Percentiles rank a stretch among this genome's conserved stretches.
These are phyloP conservation scores for Cucurbita argyrosperma DNA, from an alignment of 306 rosid genomes.

Conservation along the genomic window DNA sequence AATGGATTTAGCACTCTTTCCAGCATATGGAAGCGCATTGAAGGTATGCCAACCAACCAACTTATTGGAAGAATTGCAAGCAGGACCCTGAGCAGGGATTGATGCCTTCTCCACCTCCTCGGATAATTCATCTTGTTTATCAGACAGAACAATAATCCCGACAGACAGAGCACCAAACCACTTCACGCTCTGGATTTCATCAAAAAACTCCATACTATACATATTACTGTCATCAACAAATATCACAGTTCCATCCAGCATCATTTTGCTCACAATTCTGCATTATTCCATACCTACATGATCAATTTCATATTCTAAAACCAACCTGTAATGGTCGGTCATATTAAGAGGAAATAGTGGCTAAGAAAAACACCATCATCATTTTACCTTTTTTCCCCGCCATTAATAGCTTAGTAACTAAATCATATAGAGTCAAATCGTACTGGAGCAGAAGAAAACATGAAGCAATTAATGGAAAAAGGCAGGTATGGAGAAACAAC, in stretches of 20 bases:
- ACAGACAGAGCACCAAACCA: slow-evolving; percentile 93
- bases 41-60: slow-evolving; percentile 96
- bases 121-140: slow-evolving; percentile 19
- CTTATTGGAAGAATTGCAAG: slow-evolving; percentile 74
- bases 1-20: slow-evolving; percentile 57
- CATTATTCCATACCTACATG: slow-evolving; percentile 19
- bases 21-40: slow-evolving; percentile 48
- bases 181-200: slow-evolving; percentile 71
- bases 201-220: slow-evolving; percentile 93
- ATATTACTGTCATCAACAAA: slow-evolving; percentile 97
- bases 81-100: slow-evolving; percentile 88
- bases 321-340: slow-evolving; percentile 3
- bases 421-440: background rate
- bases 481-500: slow-evolving; percentile 14
- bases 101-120: slow-evolving; percentile 32
- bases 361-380: background rate
- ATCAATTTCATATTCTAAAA: slow-evolving; percentile 18
- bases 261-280: slow-evolving; percentile 72
- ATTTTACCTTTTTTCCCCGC: background rate
- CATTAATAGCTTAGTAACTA: background rate
- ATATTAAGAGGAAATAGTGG: background rate
- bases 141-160: slow-evolving; percentile 68
- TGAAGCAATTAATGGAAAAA: background rate
- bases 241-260: slow-evolving; percentile 79
- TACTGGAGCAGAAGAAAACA: background rate